Conservation (phyloP, 2,329 filamentous ascomycete genomes). For the Colletotrichum caudatum region DNA sequence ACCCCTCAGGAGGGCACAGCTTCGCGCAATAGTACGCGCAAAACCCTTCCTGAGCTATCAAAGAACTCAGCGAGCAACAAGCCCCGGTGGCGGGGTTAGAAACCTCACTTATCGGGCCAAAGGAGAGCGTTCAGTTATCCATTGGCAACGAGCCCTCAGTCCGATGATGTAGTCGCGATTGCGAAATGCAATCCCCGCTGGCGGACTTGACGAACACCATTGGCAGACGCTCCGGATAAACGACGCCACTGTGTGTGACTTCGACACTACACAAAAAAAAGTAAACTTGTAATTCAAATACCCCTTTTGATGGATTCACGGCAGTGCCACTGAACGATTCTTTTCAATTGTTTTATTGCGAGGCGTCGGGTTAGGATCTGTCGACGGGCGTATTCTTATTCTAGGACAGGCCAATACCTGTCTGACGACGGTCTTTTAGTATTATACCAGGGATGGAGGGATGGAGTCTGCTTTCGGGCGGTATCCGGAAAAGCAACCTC, state of each 20-base stretch:
- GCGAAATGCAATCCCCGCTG: slow-evolving; percentile 35
- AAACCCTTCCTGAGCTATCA: slow-evolving; percentile 48
- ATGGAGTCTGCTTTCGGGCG: slow-evolving; percentile 30
- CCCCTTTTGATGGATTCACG: slow-evolving; percentile 30
- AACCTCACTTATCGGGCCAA: slow-evolving; percentile 16
- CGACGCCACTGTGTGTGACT: neutral
- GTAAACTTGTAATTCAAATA: slow-evolving; percentile 32
- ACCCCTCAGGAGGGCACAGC: slow-evolving; percentile 62
- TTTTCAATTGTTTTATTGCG: slow-evolving; percentile 34
- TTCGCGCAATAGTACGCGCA: slow-evolving; percentile 59
- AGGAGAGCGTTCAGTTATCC: slow-evolving; percentile 12
- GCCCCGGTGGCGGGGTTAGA: slow-evolving; percentile 63
- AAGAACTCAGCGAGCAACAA: slow-evolving; percentile 53
- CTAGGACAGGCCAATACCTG: slow-evolving; percentile 17
- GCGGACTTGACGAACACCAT: slow-evolving; percentile 28
- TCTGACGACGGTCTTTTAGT: slow-evolving; percentile 33
- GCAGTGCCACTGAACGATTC: slow-evolving; percentile 29
- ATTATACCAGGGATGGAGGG: slow-evolving; percentile 35
- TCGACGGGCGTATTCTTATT: slow-evolving; percentile 18
- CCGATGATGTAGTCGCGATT: neutral
- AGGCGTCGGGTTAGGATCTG: slow-evolving; percentile 34
- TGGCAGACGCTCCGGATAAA: neutral
- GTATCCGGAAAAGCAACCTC: slow-evolving; percentile 15
- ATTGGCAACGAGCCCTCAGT: neutral
- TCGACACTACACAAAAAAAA: slow-evolving; percentile 17